Evolutionary conservation across 768 basidiomycete species (phyloP).

Genomic region (Cyclocybe aegerita): DNA sequence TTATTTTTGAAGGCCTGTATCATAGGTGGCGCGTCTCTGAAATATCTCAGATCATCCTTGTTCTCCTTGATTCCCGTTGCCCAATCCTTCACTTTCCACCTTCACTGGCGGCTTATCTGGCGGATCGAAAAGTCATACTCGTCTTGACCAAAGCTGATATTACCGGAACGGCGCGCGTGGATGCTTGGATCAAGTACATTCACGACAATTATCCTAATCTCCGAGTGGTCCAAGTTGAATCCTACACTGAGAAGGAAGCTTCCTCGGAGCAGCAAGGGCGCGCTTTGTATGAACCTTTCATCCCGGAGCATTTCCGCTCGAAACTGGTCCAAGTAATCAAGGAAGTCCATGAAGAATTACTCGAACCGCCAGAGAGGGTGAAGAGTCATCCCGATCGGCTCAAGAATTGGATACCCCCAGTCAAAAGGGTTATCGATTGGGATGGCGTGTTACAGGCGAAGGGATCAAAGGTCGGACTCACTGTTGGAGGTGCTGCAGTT

Average conservation of each 20-base stretch:
- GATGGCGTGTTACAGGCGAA: slow-evolving; percentile 49
- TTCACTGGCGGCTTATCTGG: slow-evolving; percentile 69
- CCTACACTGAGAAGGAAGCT: slow-evolving; percentile 59
- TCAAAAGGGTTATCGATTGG: slow-evolving; percentile 77
- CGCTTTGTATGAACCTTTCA: slow-evolving; percentile 56
- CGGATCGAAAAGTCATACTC: slow-evolving; percentile 56
- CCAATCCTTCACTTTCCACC: slow-evolving; percentile 85
- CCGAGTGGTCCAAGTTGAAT: slow-evolving; percentile 73
- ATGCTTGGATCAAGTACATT: slow-evolving; percentile 68
- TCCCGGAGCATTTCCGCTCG: slow-evolving; percentile 65
- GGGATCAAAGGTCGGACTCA: slow-evolving; percentile 41
- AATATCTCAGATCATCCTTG: slow-evolving; percentile 83
- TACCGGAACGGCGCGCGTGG: slow-evolving; percentile 60
- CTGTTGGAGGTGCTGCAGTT: slow-evolving; percentile 40
- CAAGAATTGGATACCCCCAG: slow-evolving; percentile 61
- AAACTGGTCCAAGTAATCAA: slow-evolving; percentile 65
- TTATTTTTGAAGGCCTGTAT: slow-evolving; percentile 9
- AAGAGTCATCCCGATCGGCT: slow-evolving; percentile 46
- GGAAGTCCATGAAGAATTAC: slow-evolving; percentile 63
- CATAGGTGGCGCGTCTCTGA: slow-evolving; percentile 91
- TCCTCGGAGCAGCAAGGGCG: slow-evolving; percentile 43
- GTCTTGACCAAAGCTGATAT: slow-evolving; percentile 91
- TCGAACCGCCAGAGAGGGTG: slow-evolving; percentile 65
- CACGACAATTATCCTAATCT: slow-evolving; percentile 48
- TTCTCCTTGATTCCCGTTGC: slow-evolving; percentile 88